These are phyloP conservation scores for Oidium heveae DNA, from an alignment of 2,329 filamentous ascomycete genomes.

Conservation along the genomic window DNA sequence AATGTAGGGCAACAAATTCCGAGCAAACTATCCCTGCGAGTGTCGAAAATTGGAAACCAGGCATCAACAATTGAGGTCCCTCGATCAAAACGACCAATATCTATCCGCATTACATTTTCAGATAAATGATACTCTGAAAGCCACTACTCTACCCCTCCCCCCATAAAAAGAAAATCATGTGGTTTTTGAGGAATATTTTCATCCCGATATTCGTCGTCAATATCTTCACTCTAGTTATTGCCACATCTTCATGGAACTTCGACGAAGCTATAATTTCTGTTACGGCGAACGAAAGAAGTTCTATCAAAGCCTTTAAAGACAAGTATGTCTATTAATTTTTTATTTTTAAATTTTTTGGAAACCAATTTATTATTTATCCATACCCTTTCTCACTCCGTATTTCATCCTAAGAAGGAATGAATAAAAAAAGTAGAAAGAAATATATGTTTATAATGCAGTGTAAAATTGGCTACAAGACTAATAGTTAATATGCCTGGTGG, in stretches of 20 bases:
- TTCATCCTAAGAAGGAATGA: too few relatives aligned
- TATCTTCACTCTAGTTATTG: not conserved
- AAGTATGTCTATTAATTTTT: conserved; percentile 24
- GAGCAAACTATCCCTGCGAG: too few relatives aligned
- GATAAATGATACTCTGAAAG: too few relatives aligned
- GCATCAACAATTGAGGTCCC: too few relatives aligned
- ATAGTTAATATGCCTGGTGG: not conserved
- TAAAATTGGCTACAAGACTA: not conserved
- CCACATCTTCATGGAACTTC: conserved; percentile 38
- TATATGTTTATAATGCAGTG: not conserved
- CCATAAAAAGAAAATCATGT: too few relatives aligned
- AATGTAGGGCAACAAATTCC: too few relatives aligned
- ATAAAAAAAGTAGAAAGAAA: not conserved
- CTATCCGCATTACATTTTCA: too few relatives aligned
- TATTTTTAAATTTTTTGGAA: not conserved
- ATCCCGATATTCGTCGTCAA: too few relatives aligned
- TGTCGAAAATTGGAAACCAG: too few relatives aligned
- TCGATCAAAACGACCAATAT: too few relatives aligned
- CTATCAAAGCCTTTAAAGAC: conserved; percentile 25
- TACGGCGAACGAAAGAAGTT: conserved; percentile 20
- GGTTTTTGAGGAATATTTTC: too few relatives aligned
- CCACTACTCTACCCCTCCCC: too few relatives aligned
- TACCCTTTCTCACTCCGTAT: not conserved
- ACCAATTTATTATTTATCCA: not conserved
- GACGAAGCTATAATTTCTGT: conserved; percentile 46